These are phyloP conservation scores for Citrullus colocynthis DNA, from an alignment of 306 rosid species.

Conservation along the genomic window DNA sequence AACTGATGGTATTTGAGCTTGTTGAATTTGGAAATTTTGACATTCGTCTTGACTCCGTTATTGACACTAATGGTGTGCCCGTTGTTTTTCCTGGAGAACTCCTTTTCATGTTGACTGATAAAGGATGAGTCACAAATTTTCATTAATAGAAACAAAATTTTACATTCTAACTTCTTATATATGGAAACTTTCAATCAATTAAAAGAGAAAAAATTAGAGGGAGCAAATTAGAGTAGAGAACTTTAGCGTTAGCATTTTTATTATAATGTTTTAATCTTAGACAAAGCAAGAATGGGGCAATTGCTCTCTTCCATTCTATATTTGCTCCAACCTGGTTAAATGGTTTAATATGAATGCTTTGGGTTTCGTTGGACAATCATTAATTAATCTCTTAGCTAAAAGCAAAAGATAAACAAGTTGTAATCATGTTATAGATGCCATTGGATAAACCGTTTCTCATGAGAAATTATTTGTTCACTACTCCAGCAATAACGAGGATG, in stretches of 20 bases:
- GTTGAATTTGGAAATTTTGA: neutral
- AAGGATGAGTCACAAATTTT: too few species aligned
- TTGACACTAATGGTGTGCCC: neutral
- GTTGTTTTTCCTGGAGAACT: neutral
- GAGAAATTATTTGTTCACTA: slow-evolving; percentile 17
- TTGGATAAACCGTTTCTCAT: neutral
- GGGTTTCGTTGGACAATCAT: neutral
- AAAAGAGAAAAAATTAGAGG: neutral
- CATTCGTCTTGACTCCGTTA: neutral
- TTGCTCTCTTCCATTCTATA: neutral
- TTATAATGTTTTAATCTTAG: neutral
- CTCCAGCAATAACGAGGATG: slow-evolving; percentile 24
- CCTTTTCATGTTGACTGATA: neutral
- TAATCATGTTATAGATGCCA: neutral
- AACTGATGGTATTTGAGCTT: neutral
- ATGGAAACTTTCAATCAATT: neutral
- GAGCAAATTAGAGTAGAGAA: neutral
- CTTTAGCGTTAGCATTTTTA: neutral
- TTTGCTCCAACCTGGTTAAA: neutral
- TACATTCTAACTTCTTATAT: neutral
- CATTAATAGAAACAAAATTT: neutral
- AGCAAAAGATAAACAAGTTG: neutral
- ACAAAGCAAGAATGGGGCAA: neutral
- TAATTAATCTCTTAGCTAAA: neutral
- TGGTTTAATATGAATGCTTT: neutral